These are phyloP conservation scores for Pseudogymnoascus sp. DNA, from an alignment of 2,329 filamentous ascomycete genomes.

Conservation along the genomic window DNA sequence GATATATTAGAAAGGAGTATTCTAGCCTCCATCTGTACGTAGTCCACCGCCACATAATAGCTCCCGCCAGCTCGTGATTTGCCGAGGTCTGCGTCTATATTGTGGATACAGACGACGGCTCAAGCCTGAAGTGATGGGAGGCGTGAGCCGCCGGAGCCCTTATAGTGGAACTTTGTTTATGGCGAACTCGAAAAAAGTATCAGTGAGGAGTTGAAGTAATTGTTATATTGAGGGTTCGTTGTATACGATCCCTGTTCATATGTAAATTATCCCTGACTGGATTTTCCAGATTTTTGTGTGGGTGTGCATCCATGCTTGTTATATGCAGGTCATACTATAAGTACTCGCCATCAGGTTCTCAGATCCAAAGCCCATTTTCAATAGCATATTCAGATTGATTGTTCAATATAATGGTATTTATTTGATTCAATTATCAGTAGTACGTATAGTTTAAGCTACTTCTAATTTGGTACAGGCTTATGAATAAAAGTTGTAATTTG, in stretches of 20 bases:
- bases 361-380: not conserved
- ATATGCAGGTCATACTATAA: not conserved
- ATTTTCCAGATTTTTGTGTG: not conserved
- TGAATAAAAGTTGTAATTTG: not conserved
- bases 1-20: not conserved
- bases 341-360: not conserved
- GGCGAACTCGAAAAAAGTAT: not conserved
- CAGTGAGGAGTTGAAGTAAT: not conserved
- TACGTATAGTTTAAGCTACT: not conserved
- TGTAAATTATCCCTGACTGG: not conserved
- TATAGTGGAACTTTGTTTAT: conserved; percentile 2
- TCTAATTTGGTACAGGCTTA: not conserved
- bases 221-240: not conserved
- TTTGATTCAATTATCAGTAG: not conserved
- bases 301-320: not conserved
- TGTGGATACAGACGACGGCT: not conserved
- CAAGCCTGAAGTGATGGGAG: not conserved
- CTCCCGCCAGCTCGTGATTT: not conserved
- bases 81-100: conserved; percentile 1
- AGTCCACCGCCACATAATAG: not conserved
- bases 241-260: not conserved
- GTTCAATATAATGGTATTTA: not conserved
- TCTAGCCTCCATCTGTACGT: not conserved
- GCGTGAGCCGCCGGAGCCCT: not conserved
- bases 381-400: not conserved